phyloP scores from a whole-genome alignment of 2,329 filamentous ascomycete genomes.

The Stachybotrys echinatus region DNA sequence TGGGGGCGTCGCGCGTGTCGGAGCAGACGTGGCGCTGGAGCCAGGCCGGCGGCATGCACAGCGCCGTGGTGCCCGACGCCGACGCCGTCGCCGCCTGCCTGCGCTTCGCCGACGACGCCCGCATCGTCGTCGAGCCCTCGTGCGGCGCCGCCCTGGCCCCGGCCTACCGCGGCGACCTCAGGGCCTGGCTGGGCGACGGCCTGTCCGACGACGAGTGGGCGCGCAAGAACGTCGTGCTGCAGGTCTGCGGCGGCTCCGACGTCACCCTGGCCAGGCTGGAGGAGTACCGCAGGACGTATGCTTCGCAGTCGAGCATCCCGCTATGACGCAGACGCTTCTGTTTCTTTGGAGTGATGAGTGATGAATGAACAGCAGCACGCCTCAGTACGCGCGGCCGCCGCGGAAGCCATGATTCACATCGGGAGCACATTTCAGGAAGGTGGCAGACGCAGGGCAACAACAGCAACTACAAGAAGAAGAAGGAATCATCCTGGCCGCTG shows the following conservation, averaged over 20 bases:
- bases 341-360: too few species aligned
- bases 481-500: neutral
- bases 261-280: slow-evolving; percentile 57
- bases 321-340: too few species aligned
- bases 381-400: too few species aligned
- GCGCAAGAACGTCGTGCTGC: slow-evolving; percentile 70
- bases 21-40: slow-evolving; percentile 63
- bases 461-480: too few species aligned
- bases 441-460: too few species aligned
- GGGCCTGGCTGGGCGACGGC: slow-evolving; percentile 50
- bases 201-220: slow-evolving; percentile 52
- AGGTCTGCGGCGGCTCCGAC: slow-evolving; percentile 77
- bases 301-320: slow-evolving; percentile 23
- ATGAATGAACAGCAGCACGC: too few species aligned
- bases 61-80: slow-evolving; percentile 38
- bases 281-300: slow-evolving; percentile 48
- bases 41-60: slow-evolving; percentile 31
- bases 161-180: slow-evolving; percentile 59
- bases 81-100: slow-evolving; percentile 76
- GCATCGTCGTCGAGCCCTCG: slow-evolving; percentile 74
- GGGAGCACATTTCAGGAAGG: too few species aligned
- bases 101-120: slow-evolving; percentile 74
- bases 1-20: slow-evolving; percentile 71
- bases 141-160: slow-evolving; percentile 77
- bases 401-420: too few species aligned